These are phyloP conservation scores for Paracamarosporium sp. DNA, from an alignment of 2,329 filamentous ascomycete genomes.

Conservation along the genomic window DNA sequence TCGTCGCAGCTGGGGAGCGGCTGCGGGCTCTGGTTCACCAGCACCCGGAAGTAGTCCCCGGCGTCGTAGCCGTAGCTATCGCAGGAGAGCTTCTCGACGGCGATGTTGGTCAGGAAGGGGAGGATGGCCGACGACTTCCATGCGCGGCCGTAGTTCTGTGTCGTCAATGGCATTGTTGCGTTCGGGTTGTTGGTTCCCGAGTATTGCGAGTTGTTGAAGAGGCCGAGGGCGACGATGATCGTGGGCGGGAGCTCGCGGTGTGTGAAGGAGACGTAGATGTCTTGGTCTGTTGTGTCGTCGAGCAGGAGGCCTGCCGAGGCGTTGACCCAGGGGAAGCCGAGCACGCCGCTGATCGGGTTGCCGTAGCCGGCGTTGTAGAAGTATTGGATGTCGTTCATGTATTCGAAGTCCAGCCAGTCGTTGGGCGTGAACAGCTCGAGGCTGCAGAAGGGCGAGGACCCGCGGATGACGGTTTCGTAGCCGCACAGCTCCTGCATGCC, in stretches of 20 bases:
- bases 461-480: constrained; percentile 69
- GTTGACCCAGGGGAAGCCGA: constrained; percentile 73
- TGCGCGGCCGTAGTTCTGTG: constrained; percentile 67
- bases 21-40: constrained; percentile 60
- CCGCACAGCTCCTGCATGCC: constrained; percentile 72
- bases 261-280: constrained; percentile 72
- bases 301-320: constrained; percentile 62
- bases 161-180: constrained; percentile 68
- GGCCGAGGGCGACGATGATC: constrained; percentile 69
- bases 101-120: constrained; percentile 71
- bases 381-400: constrained; percentile 69
- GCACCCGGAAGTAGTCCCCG: constrained; percentile 59
- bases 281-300: constrained; percentile 56
- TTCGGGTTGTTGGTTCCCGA: constrained; percentile 62
- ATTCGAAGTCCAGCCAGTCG: constrained; percentile 73
- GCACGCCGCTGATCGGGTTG: constrained; percentile 60
- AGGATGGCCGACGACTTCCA: constrained; percentile 70
- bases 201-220: constrained; percentile 72
- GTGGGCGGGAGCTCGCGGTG: constrained; percentile 73
- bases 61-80: constrained; percentile 61
- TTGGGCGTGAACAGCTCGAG: constrained; percentile 65
- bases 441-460: constrained; percentile 67
- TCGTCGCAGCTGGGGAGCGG: constrained; percentile 56
- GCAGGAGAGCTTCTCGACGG: constrained; percentile 70
- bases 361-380: constrained; percentile 72